Evolutionary conservation across 2,329 filamentous ascomycete species (phyloP).

Genomic region (Colletotrichum salicis): DNA sequence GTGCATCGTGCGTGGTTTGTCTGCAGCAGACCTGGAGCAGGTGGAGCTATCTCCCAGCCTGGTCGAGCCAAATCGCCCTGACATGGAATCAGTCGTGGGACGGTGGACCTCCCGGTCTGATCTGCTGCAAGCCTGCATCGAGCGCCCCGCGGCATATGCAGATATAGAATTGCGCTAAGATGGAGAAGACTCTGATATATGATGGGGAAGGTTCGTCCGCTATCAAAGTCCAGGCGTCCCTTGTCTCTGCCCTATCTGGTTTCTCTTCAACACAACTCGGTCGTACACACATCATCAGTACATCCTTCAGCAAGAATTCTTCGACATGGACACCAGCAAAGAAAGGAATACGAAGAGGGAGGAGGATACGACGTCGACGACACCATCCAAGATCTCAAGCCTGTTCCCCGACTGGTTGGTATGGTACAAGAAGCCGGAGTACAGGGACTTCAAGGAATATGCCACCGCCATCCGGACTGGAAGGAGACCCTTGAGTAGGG

Average conservation of each 20-base stretch:
- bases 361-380: background rate
- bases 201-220: background rate
- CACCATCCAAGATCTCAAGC: constrained; percentile 32
- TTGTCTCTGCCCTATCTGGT: background rate
- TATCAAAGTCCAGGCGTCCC: background rate
- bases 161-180: background rate
- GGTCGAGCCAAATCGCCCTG: background rate
- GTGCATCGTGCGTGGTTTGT: constrained; percentile 15
- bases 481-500: constrained; percentile 48
- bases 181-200: constrained; percentile 8
- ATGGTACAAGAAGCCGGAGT: constrained; percentile 63
- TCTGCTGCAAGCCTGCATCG: constrained; percentile 1
- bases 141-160: background rate
- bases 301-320: background rate
- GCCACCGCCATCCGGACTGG: constrained; percentile 49
- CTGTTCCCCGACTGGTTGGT: constrained; percentile 47
- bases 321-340: background rate
- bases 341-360: background rate
- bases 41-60: constrained; percentile 2
- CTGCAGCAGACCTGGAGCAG: constrained; percentile 3
- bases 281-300: background rate
- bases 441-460: constrained; percentile 58
- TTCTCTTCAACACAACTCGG: background rate
- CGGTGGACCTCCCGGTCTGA: background rate
- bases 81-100: background rate